Conservation (phyloP, 176 grass and related monocot species). For the Zoysia pacifica region DNA sequence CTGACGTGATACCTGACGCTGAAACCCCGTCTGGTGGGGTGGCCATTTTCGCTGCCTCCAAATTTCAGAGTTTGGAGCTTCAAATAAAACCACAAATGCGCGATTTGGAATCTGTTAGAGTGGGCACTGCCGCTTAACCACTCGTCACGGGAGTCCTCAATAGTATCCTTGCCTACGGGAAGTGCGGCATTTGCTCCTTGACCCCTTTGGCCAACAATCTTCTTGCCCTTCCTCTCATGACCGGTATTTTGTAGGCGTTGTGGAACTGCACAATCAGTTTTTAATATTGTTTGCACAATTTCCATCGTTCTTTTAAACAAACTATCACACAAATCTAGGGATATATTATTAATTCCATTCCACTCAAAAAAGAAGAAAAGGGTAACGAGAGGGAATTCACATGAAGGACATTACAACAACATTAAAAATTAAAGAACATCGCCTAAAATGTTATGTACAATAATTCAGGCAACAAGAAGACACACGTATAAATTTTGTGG, state of each 20-base stretch:
- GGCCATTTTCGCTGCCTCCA: not conserved
- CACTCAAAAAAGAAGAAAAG: not conserved
- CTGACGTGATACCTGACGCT: not conserved
- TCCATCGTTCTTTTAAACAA: not conserved
- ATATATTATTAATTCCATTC: not conserved
- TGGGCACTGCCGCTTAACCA: not conserved
- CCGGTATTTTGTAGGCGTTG: conserved; percentile 21
- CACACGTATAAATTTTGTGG: conserved; percentile 30
- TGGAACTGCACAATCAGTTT: not conserved
- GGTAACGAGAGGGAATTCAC: not conserved
- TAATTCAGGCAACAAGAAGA: conserved; percentile 16
- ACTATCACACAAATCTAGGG: not conserved
- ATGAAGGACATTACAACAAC: not conserved
- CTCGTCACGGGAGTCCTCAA: not conserved
- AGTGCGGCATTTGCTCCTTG: conserved; percentile 31
- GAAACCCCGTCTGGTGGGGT: not conserved
- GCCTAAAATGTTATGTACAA: not conserved
- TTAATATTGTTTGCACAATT: not conserved
- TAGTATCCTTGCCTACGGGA: conserved; percentile 22
- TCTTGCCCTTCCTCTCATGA: not conserved
- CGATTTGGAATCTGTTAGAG: not conserved
- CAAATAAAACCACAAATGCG: not conserved
- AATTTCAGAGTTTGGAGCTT: not conserved
- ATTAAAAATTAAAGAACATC: not conserved
- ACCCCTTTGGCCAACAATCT: not conserved